Conservation (phyloP, 2,329 filamentous ascomycete species). For the Colletotrichum sojae region DNA sequence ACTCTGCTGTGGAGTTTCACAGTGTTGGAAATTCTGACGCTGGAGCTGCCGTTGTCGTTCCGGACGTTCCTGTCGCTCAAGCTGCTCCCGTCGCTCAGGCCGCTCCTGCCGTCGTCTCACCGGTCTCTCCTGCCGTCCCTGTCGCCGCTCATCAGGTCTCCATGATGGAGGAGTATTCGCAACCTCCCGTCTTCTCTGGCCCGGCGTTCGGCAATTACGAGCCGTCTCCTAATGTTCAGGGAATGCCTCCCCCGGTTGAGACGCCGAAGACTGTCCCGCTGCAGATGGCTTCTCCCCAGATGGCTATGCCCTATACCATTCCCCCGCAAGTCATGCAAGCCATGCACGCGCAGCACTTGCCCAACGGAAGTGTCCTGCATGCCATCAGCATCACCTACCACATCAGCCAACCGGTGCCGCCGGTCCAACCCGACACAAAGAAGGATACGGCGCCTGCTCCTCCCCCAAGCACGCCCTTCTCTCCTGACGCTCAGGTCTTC, state of each 20-base stretch:
- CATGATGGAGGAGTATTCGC: too few relatives aligned
- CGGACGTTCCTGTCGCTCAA: not conserved
- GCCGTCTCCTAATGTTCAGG: not conserved
- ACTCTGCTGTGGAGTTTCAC: not conserved
- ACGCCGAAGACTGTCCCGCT: not conserved
- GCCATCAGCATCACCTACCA: conserved; percentile 35
- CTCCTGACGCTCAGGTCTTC: conserved; percentile 3
- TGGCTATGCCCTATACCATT: not conserved
- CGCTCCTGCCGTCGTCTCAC: not conserved
- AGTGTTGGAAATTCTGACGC: not conserved
- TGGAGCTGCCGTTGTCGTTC: not conserved
- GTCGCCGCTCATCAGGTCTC: too few relatives aligned
- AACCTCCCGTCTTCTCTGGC: not conserved
- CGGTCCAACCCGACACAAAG: not conserved
- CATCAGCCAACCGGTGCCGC: conserved; percentile 1
- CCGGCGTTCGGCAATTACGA: not conserved
- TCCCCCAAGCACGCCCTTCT: conserved; percentile 1
- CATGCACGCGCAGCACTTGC: not conserved
- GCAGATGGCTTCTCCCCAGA: not conserved
- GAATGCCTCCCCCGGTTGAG: not conserved
- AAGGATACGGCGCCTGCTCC: not conserved
- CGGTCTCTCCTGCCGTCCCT: too few relatives aligned
- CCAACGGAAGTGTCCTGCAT: not conserved
- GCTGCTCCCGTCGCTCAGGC: not conserved
- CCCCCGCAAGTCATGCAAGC: conserved; percentile 4